A percentile compares a stretch with the other conserved stretches of the same genome.
phyloP scores from a whole-genome alignment of 768 basidiomycete species.

The Mycena kentingensis region DNA sequence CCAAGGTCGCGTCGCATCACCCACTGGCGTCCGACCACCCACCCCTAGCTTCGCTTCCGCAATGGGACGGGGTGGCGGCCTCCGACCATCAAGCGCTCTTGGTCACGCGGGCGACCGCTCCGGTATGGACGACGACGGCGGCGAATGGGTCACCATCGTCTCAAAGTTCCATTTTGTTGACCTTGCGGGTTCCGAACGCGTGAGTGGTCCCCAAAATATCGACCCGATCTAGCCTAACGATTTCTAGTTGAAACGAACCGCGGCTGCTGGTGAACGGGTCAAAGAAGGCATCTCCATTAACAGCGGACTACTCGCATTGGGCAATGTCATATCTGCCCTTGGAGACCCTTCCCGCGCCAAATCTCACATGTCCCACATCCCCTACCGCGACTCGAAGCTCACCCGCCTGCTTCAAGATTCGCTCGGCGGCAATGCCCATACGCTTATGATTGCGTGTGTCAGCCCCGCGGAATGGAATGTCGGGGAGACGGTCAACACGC shows the following conservation, averaged over 20 bases:
- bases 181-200: constrained; percentile 93
- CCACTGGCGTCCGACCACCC: constrained; percentile 73
- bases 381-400: constrained; percentile 98
- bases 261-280: constrained; percentile 93
- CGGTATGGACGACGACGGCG: constrained; percentile 59
- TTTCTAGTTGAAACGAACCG: constrained; percentile 87
- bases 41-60: constrained; percentile 81
- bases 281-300: constrained; percentile 99
- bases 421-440: constrained; percentile 95
- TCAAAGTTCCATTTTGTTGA: constrained; percentile 99
- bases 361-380: constrained; percentile 84
- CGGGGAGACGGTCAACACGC: constrained; percentile 88
- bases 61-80: constrained; percentile 64
- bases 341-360: constrained; percentile 90
- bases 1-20: constrained; percentile 72
- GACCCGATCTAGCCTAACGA: constrained; percentile 18
- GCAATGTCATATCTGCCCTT: constrained; percentile 97
- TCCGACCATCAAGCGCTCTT: constrained; percentile 81
- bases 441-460: constrained; percentile 98
- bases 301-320: constrained; percentile 91
- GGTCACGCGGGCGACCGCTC: constrained; percentile 62
- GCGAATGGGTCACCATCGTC: constrained; percentile 87
- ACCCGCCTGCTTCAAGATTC: constrained; percentile 96
- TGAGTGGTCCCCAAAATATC: constrained; percentile 40
- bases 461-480: constrained; percentile 96